Base-by-base conservation (phyloP, 345 rosid species). In the Sonneratia caseolaris region DNA sequence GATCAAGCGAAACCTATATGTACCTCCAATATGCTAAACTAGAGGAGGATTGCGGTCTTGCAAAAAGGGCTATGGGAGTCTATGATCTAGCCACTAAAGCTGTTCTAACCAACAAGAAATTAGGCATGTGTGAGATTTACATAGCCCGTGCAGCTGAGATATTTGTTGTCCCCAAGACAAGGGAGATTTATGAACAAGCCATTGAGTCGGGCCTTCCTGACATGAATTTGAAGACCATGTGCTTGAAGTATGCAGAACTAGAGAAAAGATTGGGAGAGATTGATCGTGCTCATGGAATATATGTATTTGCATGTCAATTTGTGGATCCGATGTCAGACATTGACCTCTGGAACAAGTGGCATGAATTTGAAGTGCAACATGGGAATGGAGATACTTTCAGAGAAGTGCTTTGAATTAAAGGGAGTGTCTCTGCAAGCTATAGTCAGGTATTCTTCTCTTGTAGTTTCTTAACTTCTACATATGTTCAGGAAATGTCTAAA, bases 61-160 rank as follows among this genome's bases (percentile, higher is more conserved):
- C 98, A 48, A 95, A 95, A 80, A 85, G 97, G 76, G 99, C 97
- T n/a, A 95, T 95, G 98, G 89, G 88, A 75, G 96, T 95, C 55
- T 95, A 95, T 70, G 91, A 90, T 81, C 91, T 88, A 77, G 98
- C 99, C 55, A 86, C 97, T 37, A 92, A 92, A 72, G 91, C 91
- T 15, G 96, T 95, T 73, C 98, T 98, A 16, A 82, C 86, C 77
- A 79, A 71, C 15, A 97, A 92, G 83, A 90, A 85, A 76, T 83
- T 95, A 72, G 86, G 82, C 76, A 92, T 95, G 99, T 95, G 92
- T 27, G 91, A 90, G 76, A 90, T 95, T 71, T 95, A 92, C 81
- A 89, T 95, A 70, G 87, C 97, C 22, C 90, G 93, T 45, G 97
- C 97, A 6, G 88, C 99, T 38, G 96, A 95, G 81, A 88, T 92